Percentiles rank a stretch among this genome's conserved stretches.
Conservation (phyloP, 495 filamentous ascomycete species). For the Aspergillus leporis region DNA sequence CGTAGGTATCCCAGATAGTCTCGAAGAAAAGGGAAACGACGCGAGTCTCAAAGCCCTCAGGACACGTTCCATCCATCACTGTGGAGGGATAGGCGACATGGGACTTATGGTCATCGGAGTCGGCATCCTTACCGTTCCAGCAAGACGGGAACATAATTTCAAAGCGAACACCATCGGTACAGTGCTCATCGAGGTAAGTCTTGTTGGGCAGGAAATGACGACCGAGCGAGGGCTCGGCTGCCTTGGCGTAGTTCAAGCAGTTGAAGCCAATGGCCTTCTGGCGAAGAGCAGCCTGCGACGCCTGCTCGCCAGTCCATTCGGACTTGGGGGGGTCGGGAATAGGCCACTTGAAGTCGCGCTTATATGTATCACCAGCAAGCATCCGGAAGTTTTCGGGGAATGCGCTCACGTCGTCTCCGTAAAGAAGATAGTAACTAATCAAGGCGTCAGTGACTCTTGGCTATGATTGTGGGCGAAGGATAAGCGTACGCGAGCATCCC, state of each 20-base stretch:
- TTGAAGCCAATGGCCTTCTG: conserved; percentile 91
- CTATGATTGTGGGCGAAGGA: neutral
- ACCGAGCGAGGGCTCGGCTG: conserved; percentile 68
- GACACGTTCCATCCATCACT: conserved; percentile 77
- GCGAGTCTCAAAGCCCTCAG: conserved; percentile 66
- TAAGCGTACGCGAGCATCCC: conserved; percentile 57
- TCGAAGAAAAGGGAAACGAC: conserved; percentile 80
- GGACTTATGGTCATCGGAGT: conserved; percentile 61
- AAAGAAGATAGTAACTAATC: conserved; percentile 72
- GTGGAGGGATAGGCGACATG: conserved; percentile 78
- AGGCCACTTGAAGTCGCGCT: conserved; percentile 70
- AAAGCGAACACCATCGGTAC: conserved; percentile 71
- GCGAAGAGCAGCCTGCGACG: conserved; percentile 63
- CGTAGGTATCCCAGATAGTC: conserved; percentile 79
- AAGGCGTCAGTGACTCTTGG: neutral
- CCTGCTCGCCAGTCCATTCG: conserved; percentile 59
- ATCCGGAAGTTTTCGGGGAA: conserved; percentile 83
- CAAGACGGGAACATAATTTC: conserved; percentile 91
- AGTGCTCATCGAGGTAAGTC: conserved; percentile 72
- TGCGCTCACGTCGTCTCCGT: conserved; percentile 62
- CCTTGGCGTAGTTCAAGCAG: conserved; percentile 71
- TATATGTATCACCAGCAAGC: conserved; percentile 72
- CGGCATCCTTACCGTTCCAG: conserved; percentile 76
- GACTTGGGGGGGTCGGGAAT: conserved; percentile 74
- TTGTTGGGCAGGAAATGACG: conserved; percentile 83